Evolutionary conservation across 805 yeast genomes (phyloP).

Genomic region (Wickerhamomyces bovis): DNA sequence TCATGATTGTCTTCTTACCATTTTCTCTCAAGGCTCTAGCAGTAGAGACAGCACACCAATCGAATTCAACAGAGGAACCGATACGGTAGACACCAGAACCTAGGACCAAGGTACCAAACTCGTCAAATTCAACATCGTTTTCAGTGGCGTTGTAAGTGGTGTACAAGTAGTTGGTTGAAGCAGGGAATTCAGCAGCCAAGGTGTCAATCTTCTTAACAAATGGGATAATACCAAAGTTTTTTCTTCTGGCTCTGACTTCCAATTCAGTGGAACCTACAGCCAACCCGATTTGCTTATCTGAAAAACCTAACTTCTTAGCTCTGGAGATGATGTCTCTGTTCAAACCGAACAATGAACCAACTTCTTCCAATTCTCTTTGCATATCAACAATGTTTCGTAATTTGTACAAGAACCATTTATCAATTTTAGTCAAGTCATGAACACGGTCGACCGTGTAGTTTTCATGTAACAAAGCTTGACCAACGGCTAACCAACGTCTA

Average conservation of each 20-base stretch:
- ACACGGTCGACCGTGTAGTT: constrained; percentile 87
- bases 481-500: constrained; percentile 96
- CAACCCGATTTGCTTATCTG: constrained; percentile 86
- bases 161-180: constrained; percentile 90
- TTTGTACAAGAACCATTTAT: constrained; percentile 92
- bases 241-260: constrained; percentile 78
- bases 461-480: constrained; percentile 91
- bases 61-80: constrained; percentile 97
- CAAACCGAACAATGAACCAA: constrained; percentile 51
- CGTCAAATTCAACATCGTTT: constrained; percentile 80
- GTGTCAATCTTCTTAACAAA: constrained; percentile 97
- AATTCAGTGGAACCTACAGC: constrained; percentile 70
- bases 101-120: constrained; percentile 86
- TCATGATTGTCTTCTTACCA: constrained; percentile 90
- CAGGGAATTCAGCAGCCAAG: constrained; percentile 98
- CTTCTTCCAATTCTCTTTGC: constrained; percentile 72
- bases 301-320: constrained; percentile 92
- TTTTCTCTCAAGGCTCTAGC: constrained; percentile 87
- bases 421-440: constrained; percentile 88
- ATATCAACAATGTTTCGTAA: constrained; percentile 82
- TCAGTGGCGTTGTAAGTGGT: constrained; percentile 90
- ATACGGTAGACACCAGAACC: constrained; percentile 99
- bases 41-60: constrained; percentile 98
- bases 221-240: constrained; percentile 74
- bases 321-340: constrained; percentile 64